These are phyloP conservation scores for Paralagenidium karlingii DNA, from an alignment of 352 stramenopile species.

Conservation along the genomic window DNA sequence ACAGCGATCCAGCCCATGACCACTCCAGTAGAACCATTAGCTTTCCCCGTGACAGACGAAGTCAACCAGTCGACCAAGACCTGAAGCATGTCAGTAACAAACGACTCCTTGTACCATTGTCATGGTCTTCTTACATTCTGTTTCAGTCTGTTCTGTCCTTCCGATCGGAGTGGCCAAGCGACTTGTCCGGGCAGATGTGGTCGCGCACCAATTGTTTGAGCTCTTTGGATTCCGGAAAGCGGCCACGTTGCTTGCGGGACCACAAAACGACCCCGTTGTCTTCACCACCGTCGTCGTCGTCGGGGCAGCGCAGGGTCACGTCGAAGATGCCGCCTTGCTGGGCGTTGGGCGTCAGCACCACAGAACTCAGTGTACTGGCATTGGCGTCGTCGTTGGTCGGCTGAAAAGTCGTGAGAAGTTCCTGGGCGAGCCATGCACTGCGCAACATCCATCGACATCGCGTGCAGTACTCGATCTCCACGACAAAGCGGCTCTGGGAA, in stretches of 20 bases:
- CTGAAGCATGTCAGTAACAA: no score
- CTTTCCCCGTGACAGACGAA: no score
- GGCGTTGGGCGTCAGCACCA: constrained; percentile 52
- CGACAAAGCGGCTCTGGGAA: constrained; percentile 27
- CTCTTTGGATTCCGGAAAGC: constrained; percentile 88
- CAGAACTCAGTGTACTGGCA: constrained; percentile 26
- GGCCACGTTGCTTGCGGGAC: constrained; percentile 62
- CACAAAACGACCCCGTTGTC: constrained; percentile 54
- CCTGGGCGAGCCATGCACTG: constrained; percentile 81
- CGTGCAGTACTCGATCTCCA: constrained; percentile 90
- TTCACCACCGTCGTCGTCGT: no score
- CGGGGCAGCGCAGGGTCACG: constrained; percentile 35
- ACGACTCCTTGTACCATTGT: no score
- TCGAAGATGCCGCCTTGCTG: constrained; percentile 50
- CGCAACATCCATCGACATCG: constrained; percentile 85
- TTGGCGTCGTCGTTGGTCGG: no score
- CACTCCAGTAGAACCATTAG: no score
- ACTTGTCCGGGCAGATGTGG: constrained; percentile 61
- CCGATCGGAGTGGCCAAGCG: constrained; percentile 79
- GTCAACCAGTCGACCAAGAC: no score
- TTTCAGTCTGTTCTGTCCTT: constrained; percentile 11
- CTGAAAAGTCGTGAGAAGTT: constrained; percentile 89
- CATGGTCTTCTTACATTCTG: neutral
- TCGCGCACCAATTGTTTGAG: constrained; percentile 89
- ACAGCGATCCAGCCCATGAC: no score